Percentiles rank a stretch among this genome's conserved stretches.
Evolutionary conservation across 306 rosid species (phyloP).

Genomic region (Casuarina cunninghamiana): DNA sequence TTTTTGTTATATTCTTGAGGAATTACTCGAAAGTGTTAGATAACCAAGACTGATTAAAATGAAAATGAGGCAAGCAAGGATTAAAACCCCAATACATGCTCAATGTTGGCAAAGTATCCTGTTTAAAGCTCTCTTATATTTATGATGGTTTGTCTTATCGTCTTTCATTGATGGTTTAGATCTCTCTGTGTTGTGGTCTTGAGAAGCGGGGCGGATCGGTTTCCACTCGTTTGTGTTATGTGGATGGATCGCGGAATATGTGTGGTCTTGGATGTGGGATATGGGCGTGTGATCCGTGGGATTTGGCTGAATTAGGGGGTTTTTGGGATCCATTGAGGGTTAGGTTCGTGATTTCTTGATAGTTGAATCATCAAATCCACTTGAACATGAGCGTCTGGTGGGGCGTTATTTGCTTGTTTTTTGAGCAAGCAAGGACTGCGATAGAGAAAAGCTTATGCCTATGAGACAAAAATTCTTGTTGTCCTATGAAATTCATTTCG

Average conservation of each 20-base stretch:
- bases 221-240: slow-evolving; percentile 20
- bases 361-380: slow-evolving; percentile 23
- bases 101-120: no score
- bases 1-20: no score
- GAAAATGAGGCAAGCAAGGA: no score
- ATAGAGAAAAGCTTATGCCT: neutral
- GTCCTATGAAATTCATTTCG: neutral
- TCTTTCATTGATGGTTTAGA: neutral
- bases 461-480: neutral
- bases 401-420: neutral
- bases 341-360: slow-evolving; percentile 8
- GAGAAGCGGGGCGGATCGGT: slow-evolving; percentile 40
- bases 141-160: no score
- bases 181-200: slow-evolving; percentile 13
- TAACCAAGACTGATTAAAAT: no score
- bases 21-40: no score
- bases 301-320: slow-evolving; percentile 24
- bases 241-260: slow-evolving; percentile 3
- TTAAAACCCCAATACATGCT: no score
- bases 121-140: no score
- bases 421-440: neutral
- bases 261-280: neutral
- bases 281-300: slow-evolving; percentile 32
- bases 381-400: neutral
- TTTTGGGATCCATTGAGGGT: slow-evolving; percentile 30